Base-by-base conservation (phyloP, 441 rosid genomes). In the Gossypium schwendimanii region DNA sequence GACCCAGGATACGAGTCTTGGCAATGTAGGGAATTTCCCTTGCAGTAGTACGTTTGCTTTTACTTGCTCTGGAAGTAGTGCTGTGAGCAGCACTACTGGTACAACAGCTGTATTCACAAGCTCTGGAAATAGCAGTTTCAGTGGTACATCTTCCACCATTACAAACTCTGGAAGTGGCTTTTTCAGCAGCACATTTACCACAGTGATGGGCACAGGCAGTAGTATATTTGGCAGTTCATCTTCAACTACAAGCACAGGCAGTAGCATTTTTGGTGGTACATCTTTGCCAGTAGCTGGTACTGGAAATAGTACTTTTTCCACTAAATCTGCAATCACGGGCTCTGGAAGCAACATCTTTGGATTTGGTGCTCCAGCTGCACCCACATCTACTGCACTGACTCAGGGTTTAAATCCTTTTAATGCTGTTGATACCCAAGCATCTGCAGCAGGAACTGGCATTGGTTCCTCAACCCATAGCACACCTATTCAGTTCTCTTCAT, bases 231-330 rank as follows among this genome's bases (percentile, higher is more conserved):
- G 26, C 4, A 47, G 83, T 52, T 4, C 87, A 24, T 76, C 83
- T 11, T 73, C 66, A 3, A 6, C 6, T 18, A 54, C 26, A 7
- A 24, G 9, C 21, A 8, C 15, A 21, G 17, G 62, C 8, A 70
- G 69, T 73, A 57, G 73, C 72, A 20, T 47, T 55, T 76, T 84
- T 71, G 61, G 80, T 12, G 69, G 62, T 70, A 68, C 64, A 41
- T 44, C 73, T 72, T 57, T 18, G 3, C 18, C 80, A 36, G 50
- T 67, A 26, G 44, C 71, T 55, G 23, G 77, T 49, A 70, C 60
- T 0, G 87, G 83, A 64, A 85, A 54, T 78, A 28, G 84, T 18
- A 65, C 81, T 65, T 66, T 79, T 72, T 75, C 86, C 67, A 73
- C 94, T 21, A 10, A 24, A 9, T 7, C 60, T 55, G 10, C 60